Conservation (phyloP, 495 filamentous ascomycete genomes). For the Parathielavia appendiculata region DNA sequence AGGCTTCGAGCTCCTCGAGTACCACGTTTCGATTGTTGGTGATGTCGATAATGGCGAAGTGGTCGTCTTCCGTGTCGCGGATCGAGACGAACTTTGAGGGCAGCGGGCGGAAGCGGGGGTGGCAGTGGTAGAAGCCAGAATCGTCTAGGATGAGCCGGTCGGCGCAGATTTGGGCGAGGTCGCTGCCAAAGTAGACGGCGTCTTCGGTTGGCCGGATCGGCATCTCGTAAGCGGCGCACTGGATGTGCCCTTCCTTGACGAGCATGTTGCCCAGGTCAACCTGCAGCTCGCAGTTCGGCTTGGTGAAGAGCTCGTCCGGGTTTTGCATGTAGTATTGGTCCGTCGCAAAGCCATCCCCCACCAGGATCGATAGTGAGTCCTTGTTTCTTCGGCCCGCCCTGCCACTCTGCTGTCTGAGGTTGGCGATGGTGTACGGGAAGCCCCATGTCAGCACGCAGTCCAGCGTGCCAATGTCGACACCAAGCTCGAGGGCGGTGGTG, state of each 20-base stretch:
- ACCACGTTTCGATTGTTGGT: slow-evolving; percentile 77
- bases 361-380: slow-evolving; percentile 83
- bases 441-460: slow-evolving; percentile 92
- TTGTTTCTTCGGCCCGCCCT: slow-evolving; percentile 89
- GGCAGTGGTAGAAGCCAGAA: slow-evolving; percentile 81
- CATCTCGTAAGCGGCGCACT: slow-evolving; percentile 95
- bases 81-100: slow-evolving; percentile 83
- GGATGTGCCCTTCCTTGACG: slow-evolving; percentile 86
- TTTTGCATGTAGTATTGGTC: slow-evolving; percentile 98
- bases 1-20: slow-evolving; percentile 93
- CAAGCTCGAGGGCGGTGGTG: slow-evolving; percentile 87
- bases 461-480: slow-evolving; percentile 91
- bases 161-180: slow-evolving; percentile 64
- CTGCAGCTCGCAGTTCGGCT: slow-evolving; percentile 81
- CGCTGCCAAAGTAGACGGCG: slow-evolving; percentile 69
- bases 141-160: slow-evolving; percentile 70
- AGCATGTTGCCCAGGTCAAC: slow-evolving; percentile 89
- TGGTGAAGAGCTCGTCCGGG: slow-evolving; percentile 92
- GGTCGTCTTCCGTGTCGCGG: slow-evolving; percentile 84
- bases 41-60: slow-evolving; percentile 90
- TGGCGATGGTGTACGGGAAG: slow-evolving; percentile 93
- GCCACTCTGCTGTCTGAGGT: slow-evolving; percentile 90
- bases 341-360: slow-evolving; percentile 88
- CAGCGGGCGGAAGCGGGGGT: slow-evolving; percentile 78
- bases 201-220: slow-evolving; percentile 77